Evolutionary conservation across 805 yeast species (phyloP).

Genomic region (Wickerhamomyces queroliae): DNA sequence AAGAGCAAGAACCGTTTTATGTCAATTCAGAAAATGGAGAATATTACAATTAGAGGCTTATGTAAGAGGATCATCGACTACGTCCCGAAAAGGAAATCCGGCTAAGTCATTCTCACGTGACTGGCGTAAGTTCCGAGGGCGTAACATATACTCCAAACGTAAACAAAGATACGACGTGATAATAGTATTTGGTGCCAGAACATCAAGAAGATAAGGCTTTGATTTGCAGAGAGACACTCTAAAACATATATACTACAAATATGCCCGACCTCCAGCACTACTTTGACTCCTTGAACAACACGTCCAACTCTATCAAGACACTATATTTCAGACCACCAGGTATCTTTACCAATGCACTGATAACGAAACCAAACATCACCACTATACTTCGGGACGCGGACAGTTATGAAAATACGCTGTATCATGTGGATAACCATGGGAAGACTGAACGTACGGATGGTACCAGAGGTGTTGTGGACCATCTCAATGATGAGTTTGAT

Average conservation of each 20-base stretch:
- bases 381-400: constrained; percentile 56
- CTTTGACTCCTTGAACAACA: constrained; percentile 9
- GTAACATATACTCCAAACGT: no score
- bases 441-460: constrained; percentile 47
- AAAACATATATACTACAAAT: background rate
- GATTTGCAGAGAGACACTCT: background rate
- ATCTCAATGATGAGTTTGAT: constrained; percentile 28
- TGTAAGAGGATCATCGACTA: no score
- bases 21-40: no score
- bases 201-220: no score
- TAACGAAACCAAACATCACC: constrained; percentile 46
- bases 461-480: constrained; percentile 31
- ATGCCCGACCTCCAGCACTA: constrained; percentile 12
- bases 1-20: no score
- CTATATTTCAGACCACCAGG: constrained; percentile 53
- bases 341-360: constrained; percentile 58
- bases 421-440: constrained; percentile 32
- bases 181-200: no score
- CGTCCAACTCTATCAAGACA: constrained; percentile 15
- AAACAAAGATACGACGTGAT: no score
- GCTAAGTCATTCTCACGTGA: no score
- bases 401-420: constrained; percentile 43
- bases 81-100: no score
- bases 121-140: no score
- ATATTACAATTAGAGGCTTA: no score